Evolutionary conservation across 2,329 filamentous ascomycete genomes (phyloP), one percentile per base, ranked within the genome.

Genomic region (Annulohypoxylon truncatum): DNA sequence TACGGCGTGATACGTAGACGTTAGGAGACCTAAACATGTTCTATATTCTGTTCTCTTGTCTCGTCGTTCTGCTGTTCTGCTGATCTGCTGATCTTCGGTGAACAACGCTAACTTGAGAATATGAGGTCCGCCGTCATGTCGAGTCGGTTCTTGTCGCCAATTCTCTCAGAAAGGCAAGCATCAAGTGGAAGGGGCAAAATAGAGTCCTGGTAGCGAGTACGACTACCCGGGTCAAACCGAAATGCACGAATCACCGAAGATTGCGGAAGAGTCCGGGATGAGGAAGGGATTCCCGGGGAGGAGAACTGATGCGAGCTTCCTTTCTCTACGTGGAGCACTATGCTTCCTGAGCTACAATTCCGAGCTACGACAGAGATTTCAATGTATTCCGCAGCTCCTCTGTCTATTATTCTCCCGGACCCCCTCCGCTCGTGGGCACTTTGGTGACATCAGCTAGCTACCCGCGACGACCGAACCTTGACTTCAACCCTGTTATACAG

Each of bases 291-390:
- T 48, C 24, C 20, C 24, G 44, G 22, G 8, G n/a, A 12, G 22
- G 12, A 28, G 22, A 48, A 8, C 29, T 15, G 15, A 48, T 26
- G 44, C 44, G 24, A 28, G 13, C n/a, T 28, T 48, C 44, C 44
- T 28, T 48, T 48, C 24, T 18, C 44, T 48, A 48, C 24, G 24
- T 28, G 44, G 44, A 48, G 44, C 44, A 48, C 26, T n/a, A n/a
- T 29, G 20, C 24, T 15, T 46, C 26, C 8, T 46, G 12, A 26
- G 20, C 24, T 28, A 15, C 22, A 10, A 18, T 48, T 15, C 42
- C 42, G 42, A 46, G 22, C 20, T 26, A 26, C 20, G 12, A 46
- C 5, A 46, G 20, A 24, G 6, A 46, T n/a, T 13, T 15, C 13
- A 26, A 26, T 48, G 24, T 24, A 24, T 28, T 48, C 20, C 20